Evolutionary conservation across 768 basidiomycete genomes (phyloP).

Genomic region (Candolleomyces efflorescens): DNA sequence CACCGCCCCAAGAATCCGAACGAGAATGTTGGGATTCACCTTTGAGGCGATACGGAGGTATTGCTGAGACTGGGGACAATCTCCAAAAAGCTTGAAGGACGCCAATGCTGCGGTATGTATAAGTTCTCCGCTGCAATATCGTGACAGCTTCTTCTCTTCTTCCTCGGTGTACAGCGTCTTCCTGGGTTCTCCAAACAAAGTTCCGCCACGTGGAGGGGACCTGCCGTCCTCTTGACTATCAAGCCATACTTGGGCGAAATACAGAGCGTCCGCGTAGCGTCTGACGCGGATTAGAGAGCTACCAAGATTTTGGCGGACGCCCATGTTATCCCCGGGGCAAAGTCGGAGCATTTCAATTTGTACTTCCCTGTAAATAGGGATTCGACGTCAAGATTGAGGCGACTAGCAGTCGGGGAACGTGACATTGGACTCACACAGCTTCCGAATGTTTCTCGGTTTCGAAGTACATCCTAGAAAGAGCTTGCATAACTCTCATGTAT

Average conservation of each 20-base stretch:
- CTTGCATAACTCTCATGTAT: background rate
- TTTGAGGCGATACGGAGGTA: constrained; percentile 33
- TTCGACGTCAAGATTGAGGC: background rate
- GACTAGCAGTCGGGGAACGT: background rate
- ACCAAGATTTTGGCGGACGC: constrained; percentile 32
- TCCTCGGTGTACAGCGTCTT: constrained; percentile 15
- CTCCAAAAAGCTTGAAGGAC: constrained; percentile 36
- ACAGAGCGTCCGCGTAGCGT: constrained; percentile 35
- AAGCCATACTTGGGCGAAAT: constrained; percentile 32
- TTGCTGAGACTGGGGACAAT: constrained; percentile 32
- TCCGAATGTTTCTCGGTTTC: background rate
- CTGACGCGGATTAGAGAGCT: constrained; percentile 30
- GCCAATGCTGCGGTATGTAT: constrained; percentile 39
- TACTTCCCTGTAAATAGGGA: background rate
- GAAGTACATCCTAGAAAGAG: background rate
- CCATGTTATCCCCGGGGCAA: constrained; percentile 38
- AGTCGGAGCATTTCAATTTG: constrained; percentile 36
- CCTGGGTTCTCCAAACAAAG: constrained; percentile 21
- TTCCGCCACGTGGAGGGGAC: constrained; percentile 20
- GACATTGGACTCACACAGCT: background rate
- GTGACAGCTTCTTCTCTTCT: constrained; percentile 8
- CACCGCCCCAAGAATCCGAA: constrained; percentile 34
- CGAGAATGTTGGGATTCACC: constrained; percentile 29
- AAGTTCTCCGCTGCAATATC: constrained; percentile 12
- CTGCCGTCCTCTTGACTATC: constrained; percentile 7